Conservation (phyloP, 1,284 basidiomycete species). For the Ganoderma resinaceum region DNA sequence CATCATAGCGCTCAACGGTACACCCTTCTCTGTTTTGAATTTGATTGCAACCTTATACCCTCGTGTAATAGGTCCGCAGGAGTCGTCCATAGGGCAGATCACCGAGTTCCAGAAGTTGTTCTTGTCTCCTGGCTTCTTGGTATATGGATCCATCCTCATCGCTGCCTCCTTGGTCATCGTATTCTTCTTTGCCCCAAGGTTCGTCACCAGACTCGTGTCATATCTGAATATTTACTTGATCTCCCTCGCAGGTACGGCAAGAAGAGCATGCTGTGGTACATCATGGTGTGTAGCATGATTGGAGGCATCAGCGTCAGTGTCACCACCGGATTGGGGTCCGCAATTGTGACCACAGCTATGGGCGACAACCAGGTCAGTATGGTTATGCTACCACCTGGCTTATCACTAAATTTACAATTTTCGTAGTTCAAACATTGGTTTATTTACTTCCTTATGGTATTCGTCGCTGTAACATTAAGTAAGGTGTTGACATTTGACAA, state of each 20-base stretch:
- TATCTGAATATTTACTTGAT: neutral
- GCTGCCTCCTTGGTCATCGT: slow-evolving; percentile 69
- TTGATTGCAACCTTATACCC: slow-evolving; percentile 12
- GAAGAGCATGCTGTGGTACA: slow-evolving; percentile 96
- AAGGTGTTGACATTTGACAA: slow-evolving; percentile 35
- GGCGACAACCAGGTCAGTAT: slow-evolving; percentile 81
- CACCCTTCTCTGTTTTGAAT: slow-evolving; percentile 16
- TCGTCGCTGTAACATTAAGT: slow-evolving; percentile 86
- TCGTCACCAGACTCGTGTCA: slow-evolving; percentile 27
- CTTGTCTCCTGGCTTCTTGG: slow-evolving; percentile 87
- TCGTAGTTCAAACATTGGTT: slow-evolving; percentile 81
- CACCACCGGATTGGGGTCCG: slow-evolving; percentile 91
- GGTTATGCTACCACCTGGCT: slow-evolving; percentile 18
- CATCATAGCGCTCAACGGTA: slow-evolving; percentile 83
- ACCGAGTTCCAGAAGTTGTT: slow-evolving; percentile 84
- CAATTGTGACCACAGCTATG: slow-evolving; percentile 87
- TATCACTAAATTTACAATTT: slow-evolving; percentile 6
- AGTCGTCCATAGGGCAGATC: slow-evolving; percentile 85
- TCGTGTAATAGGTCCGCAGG: slow-evolving; percentile 73
- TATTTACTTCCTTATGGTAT: slow-evolving; percentile 87
- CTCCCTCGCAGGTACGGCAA: slow-evolving; percentile 76
- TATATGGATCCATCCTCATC: slow-evolving; percentile 75
- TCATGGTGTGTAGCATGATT: slow-evolving; percentile 93
- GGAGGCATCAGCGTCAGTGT: slow-evolving; percentile 97
- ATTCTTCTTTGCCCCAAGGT: slow-evolving; percentile 83